Evolutionary conservation across 2,329 filamentous ascomycete species (phyloP).

Genomic region (Xylaria sp.): DNA sequence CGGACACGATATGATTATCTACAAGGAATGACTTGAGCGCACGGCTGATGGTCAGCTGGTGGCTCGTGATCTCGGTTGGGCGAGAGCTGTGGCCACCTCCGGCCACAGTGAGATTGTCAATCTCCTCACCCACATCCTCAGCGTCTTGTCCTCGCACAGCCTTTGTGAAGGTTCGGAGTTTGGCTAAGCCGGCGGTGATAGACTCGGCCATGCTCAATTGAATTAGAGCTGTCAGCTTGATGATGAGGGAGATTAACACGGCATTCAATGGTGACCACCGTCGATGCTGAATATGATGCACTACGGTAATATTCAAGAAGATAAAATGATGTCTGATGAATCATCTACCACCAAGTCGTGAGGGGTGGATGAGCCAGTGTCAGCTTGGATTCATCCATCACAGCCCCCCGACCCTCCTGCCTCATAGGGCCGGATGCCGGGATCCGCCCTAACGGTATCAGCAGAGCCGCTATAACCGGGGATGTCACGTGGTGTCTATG

Average conservation of each 20-base stretch:
- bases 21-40: constrained; percentile 62
- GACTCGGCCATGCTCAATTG: constrained; percentile 31
- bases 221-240: neutral
- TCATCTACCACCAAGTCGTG: neutral
- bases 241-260: neutral
- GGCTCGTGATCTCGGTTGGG: constrained; percentile 53
- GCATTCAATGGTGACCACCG: neutral
- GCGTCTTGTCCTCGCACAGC: constrained; percentile 45
- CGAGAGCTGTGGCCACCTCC: constrained; percentile 64
- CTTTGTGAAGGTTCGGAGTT: constrained; percentile 48
- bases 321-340: too few species aligned
- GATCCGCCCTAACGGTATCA: constrained; percentile 3
- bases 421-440: constrained; percentile 5
- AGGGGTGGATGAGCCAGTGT: neutral
- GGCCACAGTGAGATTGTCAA: constrained; percentile 57
- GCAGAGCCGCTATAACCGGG: constrained; percentile 25
- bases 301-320: too few species aligned
- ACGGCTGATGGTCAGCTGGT: constrained; percentile 63
- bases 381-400: neutral
- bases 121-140: constrained; percentile 59
- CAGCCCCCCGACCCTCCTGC: neutral
- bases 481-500: constrained; percentile 11
- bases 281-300: too few species aligned
- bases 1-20: constrained; percentile 56
- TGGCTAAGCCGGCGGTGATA: constrained; percentile 41